A percentile compares a stretch with the other conserved stretches of the same genome.
Conservation (phyloP, 768 basidiomycete species). For the Naganishia friedmannii region DNA sequence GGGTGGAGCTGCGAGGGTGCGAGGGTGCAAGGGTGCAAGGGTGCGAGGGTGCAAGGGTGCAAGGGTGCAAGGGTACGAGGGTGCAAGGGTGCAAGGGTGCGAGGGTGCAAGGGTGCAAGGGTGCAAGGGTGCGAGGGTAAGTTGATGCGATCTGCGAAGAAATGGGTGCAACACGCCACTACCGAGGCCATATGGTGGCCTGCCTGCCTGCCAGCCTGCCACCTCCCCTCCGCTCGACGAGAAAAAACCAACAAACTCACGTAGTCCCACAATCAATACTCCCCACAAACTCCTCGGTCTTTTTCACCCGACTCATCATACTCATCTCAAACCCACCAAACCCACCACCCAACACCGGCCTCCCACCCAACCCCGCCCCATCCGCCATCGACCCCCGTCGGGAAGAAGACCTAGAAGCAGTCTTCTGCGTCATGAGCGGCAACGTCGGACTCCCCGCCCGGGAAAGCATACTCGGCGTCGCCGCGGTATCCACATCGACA, state of each 20-base stretch:
- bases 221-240: too few relatives aligned
- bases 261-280: constrained; percentile 94
- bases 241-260: constrained; percentile 56
- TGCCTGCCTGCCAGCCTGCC: too few relatives aligned
- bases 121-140: too few relatives aligned
- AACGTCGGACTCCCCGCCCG: constrained; percentile 48
- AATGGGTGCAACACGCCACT: too few relatives aligned
- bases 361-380: constrained; percentile 3
- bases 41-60: too few relatives aligned
- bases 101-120: too few relatives aligned
- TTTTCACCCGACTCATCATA: constrained; percentile 32
- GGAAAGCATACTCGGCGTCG: constrained; percentile 44
- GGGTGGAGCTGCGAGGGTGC: constrained; percentile 82
- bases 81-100: too few relatives aligned
- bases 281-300: constrained; percentile 70
- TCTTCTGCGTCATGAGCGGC: constrained; percentile 41
- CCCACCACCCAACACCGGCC: constrained; percentile 32
- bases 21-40: too few relatives aligned
- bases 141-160: too few relatives aligned
- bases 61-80: too few relatives aligned
- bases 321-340: constrained; percentile 35
- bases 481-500: constrained; percentile 35
- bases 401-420: constrained; percentile 14
- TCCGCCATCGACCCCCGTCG: constrained; percentile 31
- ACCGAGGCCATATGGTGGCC: too few relatives aligned